Evolutionary conservation across 345 rosid species (phyloP).

Genomic region (Nephelium lappaceum): DNA sequence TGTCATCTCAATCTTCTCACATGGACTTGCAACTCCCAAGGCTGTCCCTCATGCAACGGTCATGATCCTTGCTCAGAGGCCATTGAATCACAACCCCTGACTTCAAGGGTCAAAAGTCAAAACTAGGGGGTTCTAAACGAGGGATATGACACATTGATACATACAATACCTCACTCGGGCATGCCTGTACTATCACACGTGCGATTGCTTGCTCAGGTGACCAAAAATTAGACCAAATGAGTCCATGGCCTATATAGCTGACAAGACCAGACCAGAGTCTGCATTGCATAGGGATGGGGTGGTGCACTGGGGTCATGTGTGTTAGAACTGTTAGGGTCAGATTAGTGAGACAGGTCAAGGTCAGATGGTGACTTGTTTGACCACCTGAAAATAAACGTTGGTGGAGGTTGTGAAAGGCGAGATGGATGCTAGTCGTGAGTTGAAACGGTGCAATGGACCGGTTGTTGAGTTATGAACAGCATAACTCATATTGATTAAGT

Average conservation of each 20-base stretch:
- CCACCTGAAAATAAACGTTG: no score
- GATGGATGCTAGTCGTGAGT: no score
- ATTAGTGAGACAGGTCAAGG: no score
- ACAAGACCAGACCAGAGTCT: not conserved
- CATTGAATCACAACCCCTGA: slow-evolving; percentile 18
- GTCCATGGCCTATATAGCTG: not conserved
- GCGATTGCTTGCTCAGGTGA: slow-evolving; percentile 26
- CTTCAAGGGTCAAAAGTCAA: not conserved
- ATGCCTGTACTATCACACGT: slow-evolving; percentile 27
- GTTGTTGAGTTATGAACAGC: no score
- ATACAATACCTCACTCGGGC: slow-evolving; percentile 31
- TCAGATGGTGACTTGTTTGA: no score
- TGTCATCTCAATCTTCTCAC: not conserved
- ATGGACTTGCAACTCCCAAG: slow-evolving; percentile 20
- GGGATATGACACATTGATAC: no score
- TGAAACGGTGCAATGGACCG: no score
- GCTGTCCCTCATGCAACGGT: slow-evolving; percentile 32
- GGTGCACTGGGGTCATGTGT: no score
- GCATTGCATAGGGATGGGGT: not conserved
- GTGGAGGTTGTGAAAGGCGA: no score
- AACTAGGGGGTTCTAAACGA: not conserved
- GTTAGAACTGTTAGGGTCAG: slow-evolving; percentile 15
- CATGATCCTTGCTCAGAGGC: not conserved
- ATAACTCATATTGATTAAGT: no score
- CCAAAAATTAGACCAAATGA: slow-evolving; percentile 4